phyloP scores from a whole-genome alignment of 768 basidiomycete genomes.

The Suillus weaverae region DNA sequence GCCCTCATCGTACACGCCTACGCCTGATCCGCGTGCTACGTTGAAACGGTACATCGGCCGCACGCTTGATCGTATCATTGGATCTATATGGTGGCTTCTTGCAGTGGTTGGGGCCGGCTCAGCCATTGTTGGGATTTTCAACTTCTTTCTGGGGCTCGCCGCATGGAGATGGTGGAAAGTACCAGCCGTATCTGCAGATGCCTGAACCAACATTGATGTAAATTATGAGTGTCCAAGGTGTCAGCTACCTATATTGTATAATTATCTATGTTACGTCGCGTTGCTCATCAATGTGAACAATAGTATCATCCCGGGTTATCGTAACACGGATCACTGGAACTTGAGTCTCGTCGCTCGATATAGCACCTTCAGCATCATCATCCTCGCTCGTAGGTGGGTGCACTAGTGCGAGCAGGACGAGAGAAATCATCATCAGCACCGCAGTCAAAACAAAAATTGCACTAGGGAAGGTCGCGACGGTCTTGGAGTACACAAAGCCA shows the following conservation, averaged over 20 bases:
- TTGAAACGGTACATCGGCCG: constrained; percentile 68
- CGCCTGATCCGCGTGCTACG: constrained; percentile 51
- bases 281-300: constrained; percentile 8
- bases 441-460: constrained; percentile 66
- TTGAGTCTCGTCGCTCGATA: constrained; percentile 1
- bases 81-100: constrained; percentile 77
- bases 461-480: constrained; percentile 67
- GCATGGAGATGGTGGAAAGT: constrained; percentile 61
- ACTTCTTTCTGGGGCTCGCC: constrained; percentile 66
- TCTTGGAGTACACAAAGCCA: constrained; percentile 68
- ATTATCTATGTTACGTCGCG: not conserved
- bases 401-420: constrained; percentile 49
- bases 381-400: constrained; percentile 32
- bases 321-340: constrained; percentile 2
- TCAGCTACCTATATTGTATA: not conserved
- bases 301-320: constrained; percentile 3
- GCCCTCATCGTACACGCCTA: constrained; percentile 49
- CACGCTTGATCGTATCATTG: constrained; percentile 69
- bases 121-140: constrained; percentile 65
- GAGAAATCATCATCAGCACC: constrained; percentile 39
- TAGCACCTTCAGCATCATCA: not conserved
- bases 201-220: constrained; percentile 13
- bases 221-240: not conserved
- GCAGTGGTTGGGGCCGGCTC: constrained; percentile 78
- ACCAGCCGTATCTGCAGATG: constrained; percentile 12